phyloP scores from a whole-genome alignment of 495 filamentous ascomycete genomes.

The Cudoniella acicularis region DNA sequence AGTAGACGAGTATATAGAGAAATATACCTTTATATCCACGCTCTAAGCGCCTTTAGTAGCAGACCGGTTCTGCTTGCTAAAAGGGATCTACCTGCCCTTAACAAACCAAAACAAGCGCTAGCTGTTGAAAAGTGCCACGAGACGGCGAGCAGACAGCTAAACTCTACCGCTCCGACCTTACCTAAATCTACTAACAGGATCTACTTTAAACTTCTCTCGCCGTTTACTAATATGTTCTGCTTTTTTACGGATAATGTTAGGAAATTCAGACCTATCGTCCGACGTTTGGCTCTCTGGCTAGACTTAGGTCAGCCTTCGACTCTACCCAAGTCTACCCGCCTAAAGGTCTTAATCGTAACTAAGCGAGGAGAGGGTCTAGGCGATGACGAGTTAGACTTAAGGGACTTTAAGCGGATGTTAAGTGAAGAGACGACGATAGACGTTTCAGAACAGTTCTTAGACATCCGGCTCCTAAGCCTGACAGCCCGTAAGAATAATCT shows the following conservation, averaged over 20 bases:
- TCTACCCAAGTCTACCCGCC: constrained; percentile 5
- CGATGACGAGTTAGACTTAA: neutral
- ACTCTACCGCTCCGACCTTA: neutral
- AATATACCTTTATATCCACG: constrained; percentile 16
- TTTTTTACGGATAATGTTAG: constrained; percentile 10
- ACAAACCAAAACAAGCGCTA: neutral
- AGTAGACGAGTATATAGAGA: constrained; percentile 1
- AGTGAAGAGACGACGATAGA: constrained; percentile 17
- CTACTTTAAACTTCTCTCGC: constrained; percentile 4
- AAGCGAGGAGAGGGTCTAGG: neutral
- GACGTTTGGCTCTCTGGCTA: constrained; percentile 1
- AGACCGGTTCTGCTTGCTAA: constrained; percentile 9
- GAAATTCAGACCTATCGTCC: neutral
- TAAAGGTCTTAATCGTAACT: constrained; percentile 5
- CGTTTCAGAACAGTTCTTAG: neutral
- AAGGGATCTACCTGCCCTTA: neutral
- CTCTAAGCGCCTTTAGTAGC: constrained; percentile 11
- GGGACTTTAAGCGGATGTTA: constrained; percentile 3
- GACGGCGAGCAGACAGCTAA: neutral
- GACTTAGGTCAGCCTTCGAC: constrained; percentile 1
- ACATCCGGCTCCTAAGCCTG: neutral
- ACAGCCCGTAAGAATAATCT: constrained; percentile 1
- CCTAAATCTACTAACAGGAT: neutral
- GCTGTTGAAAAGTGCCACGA: constrained; percentile 1
- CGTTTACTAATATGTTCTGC: constrained; percentile 13